These are phyloP conservation scores for Wickerhamiella australiensis DNA, from an alignment of 805 yeast genomes.

Conservation along the genomic window DNA sequence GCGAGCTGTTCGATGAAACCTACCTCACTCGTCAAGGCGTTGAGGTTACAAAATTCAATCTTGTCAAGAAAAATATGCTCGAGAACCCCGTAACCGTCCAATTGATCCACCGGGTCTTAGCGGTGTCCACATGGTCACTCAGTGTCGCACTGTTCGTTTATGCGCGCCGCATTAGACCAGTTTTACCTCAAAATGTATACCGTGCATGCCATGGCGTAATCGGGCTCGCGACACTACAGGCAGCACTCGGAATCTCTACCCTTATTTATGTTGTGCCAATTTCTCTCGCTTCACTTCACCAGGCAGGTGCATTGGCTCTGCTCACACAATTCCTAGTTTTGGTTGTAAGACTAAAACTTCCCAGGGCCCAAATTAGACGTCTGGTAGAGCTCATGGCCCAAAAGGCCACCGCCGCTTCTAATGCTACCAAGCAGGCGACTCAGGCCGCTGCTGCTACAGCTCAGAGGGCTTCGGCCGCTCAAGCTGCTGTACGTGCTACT, in stretches of 20 bases:
- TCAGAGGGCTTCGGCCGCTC: slow-evolving; percentile 1
- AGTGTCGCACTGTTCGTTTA: slow-evolving; percentile 61
- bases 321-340: slow-evolving; percentile 65
- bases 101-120: slow-evolving; percentile 75
- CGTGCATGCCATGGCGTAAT: slow-evolving; percentile 46
- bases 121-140: slow-evolving; percentile 64
- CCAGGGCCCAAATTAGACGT: slow-evolving; percentile 31
- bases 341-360: slow-evolving; percentile 46
- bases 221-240: slow-evolving; percentile 80
- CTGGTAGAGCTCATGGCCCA: slow-evolving; percentile 21
- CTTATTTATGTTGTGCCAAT: slow-evolving; percentile 81
- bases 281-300: slow-evolving; percentile 88
- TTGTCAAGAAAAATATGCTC: slow-evolving; percentile 81
- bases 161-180: slow-evolving; percentile 41
- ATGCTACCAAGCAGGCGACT: slow-evolving; percentile 1
- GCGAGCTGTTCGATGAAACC: slow-evolving; percentile 65
- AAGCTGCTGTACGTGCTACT: background rate
- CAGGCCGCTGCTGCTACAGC: slow-evolving; percentile 4
- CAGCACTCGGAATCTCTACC: slow-evolving; percentile 74
- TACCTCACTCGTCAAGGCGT: slow-evolving; percentile 34
- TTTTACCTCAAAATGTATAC: slow-evolving; percentile 35
- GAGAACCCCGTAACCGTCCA: slow-evolving; percentile 97
- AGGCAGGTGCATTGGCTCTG: slow-evolving; percentile 88
- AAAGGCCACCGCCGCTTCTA: slow-evolving; percentile 5
- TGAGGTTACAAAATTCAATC: slow-evolving; percentile 18